These are phyloP conservation scores for Agroathelia rolfsii DNA, from an alignment of 1,284 basidiomycete genomes.

Conservation along the genomic window DNA sequence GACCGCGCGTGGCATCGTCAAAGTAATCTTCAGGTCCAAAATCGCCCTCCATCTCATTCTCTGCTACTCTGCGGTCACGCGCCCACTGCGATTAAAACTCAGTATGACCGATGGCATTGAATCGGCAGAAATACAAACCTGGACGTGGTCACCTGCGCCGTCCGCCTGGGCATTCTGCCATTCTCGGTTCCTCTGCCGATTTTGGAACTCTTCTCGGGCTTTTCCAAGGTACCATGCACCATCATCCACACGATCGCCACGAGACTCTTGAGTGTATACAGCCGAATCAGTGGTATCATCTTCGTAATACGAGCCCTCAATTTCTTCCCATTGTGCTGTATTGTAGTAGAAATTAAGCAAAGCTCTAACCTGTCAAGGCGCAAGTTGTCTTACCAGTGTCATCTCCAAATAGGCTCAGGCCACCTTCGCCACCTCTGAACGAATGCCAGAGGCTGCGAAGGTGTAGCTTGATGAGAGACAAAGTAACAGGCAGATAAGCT, in stretches of 20 bases:
- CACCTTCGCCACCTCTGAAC: conserved; percentile 56
- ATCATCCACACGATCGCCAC: conserved; percentile 38
- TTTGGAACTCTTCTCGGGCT: conserved; percentile 63
- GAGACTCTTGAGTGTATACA: too few species aligned
- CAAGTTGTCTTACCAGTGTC: conserved; percentile 30
- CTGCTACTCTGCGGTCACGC: conserved; percentile 57
- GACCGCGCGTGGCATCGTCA: conserved; percentile 52
- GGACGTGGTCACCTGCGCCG: conserved; percentile 65
- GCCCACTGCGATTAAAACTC: conserved; percentile 55
- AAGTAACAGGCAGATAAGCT: conserved; percentile 78
- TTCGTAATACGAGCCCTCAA: too few species aligned
- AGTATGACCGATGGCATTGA: neutral
- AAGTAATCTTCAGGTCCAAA: conserved; percentile 76
- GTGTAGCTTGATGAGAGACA: conserved; percentile 82
- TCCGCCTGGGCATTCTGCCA: conserved; percentile 25
- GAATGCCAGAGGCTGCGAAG: conserved; percentile 78
- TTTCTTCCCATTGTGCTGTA: too few species aligned
- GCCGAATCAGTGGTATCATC: too few species aligned
- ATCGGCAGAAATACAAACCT: too few species aligned
- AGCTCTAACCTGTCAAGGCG: too few species aligned
- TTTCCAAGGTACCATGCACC: conserved; percentile 72
- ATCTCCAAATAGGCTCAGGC: conserved; percentile 46
- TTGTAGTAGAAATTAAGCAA: too few species aligned
- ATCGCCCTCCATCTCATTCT: conserved; percentile 62
- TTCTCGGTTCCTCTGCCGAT: conserved; percentile 37